Base-by-base conservation (phyloP, 2,329 filamentous ascomycete species). In the Curvularia sp. region DNA sequence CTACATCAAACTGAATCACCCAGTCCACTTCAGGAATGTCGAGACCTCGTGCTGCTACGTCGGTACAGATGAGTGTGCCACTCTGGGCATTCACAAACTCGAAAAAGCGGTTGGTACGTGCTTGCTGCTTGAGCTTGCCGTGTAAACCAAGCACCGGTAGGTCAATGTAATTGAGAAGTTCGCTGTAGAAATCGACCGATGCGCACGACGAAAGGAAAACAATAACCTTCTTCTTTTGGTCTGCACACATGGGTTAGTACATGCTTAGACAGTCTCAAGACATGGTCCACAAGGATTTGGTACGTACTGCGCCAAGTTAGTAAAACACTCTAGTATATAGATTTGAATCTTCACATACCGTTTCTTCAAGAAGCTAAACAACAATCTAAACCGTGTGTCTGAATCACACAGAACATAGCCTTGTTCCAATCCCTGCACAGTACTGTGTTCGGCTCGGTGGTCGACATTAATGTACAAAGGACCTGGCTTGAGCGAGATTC, bases 391-490 rank as follows among this genome's bases (percentile, higher is more conserved):
- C 24, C 95, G 89, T 80, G 94, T 93, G 78, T 98, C 93, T 5
- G 92, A 89, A 60, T 97, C 93, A 79, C 93, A 97, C 57, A 97
- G 83, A 20, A 97, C 91, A 75, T 97, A 99, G 56, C 95, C 95
- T 79, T 99, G 95, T 78, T 99, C 94, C 10, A 99, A 83, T 10
- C 93, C 93, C 62, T 93, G 92, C 10, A 97, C 95, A 0, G 95
- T 99, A 73, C 90, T 93, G 79, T 92, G 91, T 78, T 96, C 88
- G 80, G 96, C 91, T 71, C 89, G 83, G 77, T 96, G 87, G 74
- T 98, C 94, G 58, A 99, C 95, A 74, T 98, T 97, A 84, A 99
- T 95, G 79, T 97, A 98, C 12, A 99, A 82, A 1, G 95, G 95
- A 2, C 94, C 93, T 0, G 92, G 89, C 35, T 93, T 88, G 48